These are phyloP conservation scores for Pugionium dolabratum DNA, from an alignment of 345 rosid genomes.

Conservation along the genomic window DNA sequence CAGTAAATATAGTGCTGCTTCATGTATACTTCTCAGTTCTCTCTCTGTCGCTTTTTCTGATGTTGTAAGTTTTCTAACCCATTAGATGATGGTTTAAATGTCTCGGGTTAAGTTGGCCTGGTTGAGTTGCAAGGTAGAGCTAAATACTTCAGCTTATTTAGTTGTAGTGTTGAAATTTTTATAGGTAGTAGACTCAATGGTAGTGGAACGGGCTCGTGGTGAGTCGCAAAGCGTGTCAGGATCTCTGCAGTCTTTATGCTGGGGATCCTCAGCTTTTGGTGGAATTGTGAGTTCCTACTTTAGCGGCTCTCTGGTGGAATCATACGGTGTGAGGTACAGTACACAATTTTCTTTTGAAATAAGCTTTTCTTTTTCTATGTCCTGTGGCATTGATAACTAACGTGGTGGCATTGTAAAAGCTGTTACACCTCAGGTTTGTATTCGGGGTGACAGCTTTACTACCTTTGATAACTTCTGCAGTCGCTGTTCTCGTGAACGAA, in stretches of 20 bases:
- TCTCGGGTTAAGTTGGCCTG: neutral
- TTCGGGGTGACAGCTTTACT: conserved; percentile 91
- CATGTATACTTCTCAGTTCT: conserved; percentile 86
- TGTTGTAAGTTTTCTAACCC: conserved; percentile 57
- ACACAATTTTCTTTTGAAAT: conserved; percentile 7
- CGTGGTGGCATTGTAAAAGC: conserved; percentile 37
- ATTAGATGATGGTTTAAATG: neutral
- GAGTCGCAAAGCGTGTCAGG: conserved; percentile 94
- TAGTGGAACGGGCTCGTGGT: conserved; percentile 97
- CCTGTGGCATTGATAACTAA: conserved; percentile 27
- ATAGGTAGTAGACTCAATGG: conserved; percentile 99
- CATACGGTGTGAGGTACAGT: conserved; percentile 83
- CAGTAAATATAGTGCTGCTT: conserved; percentile 80
- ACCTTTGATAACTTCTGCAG: conserved; percentile 85
- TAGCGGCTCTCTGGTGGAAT: conserved; percentile 87
- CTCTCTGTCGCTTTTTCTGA: conserved; percentile 98
- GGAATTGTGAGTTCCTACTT: conserved; percentile 95
- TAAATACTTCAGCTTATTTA: conserved; percentile 1
- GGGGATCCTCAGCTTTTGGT: conserved; percentile 99
- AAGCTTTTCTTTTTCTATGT: neutral
- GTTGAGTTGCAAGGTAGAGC: conserved; percentile 1
- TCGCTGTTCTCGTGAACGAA: conserved; percentile 91
- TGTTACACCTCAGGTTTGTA: conserved; percentile 70
- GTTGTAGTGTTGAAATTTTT: neutral
- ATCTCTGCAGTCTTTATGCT: conserved; percentile 89